Conservation (phyloP, 352 stramenopile genomes). For the Stramenopiles sp. region DNA sequence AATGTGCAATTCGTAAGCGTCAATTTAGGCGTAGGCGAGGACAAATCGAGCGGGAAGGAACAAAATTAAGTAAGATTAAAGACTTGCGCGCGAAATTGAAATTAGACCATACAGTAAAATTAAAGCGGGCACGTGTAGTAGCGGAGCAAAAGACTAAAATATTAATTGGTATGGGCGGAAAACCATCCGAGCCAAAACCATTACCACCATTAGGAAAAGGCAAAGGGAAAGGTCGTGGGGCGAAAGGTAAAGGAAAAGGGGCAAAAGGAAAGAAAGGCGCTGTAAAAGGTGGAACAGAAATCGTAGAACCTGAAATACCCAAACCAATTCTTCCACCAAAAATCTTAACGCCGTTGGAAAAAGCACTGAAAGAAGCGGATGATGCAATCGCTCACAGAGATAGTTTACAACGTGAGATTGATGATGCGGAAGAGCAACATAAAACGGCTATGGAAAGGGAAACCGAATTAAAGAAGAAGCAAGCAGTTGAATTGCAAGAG, state of each 20-base stretch:
- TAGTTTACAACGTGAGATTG: neutral
- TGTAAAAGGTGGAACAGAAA: neutral
- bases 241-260: neutral
- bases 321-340: neutral
- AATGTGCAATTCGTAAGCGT: neutral
- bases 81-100: neutral
- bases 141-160: constrained; percentile 4
- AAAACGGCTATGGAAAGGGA: neutral
- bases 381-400: constrained; percentile 1
- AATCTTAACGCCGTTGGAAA: neutral
- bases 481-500: neutral
- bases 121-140: neutral
- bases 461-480: neutral
- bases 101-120: neutral
- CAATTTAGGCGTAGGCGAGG: neutral
- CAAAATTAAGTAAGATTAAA: constrained; percentile 2
- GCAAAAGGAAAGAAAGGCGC: neutral
- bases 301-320: neutral
- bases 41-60: neutral
- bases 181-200: neutral
- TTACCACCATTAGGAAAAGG: neutral
- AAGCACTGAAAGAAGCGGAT: neutral
- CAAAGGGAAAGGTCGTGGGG: neutral
- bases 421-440: constrained; percentile 2
- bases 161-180: neutral